Base-by-base conservation (phyloP, 345 rosid genomes). In the Punica granatum region DNA sequence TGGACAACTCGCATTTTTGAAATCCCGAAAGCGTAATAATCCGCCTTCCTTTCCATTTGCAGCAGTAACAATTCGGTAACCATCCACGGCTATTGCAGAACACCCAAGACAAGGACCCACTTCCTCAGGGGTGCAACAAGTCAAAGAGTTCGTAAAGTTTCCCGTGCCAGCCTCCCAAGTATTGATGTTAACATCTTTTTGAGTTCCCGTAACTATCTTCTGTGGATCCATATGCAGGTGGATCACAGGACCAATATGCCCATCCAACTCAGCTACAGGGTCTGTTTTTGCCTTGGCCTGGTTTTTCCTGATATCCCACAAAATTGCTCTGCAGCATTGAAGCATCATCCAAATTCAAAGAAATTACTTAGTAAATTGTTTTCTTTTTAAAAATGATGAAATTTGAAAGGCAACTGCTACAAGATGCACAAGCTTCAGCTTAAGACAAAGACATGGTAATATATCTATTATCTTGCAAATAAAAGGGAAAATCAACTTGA, bases 231-330 rank as follows among this genome's bases (percentile, higher is more conserved):
- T 77, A 39, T 83, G 81, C 63, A 83, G 43, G 31, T 58, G 76
- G 23, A 72, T 69, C 65, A 88, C 79, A 0, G 75, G 76, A 72
- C 88, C 89, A 0, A 12, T 60, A 68, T 84, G 95, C 43, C 87
- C 83, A 34, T 83, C 88, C 79, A 88, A 64, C 81, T 76, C 83
- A 3, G 77, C 76, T 18, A 86, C 41, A 35, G 88, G 76, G 72
- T 81, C 65, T 1, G 72, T 73, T 62, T 75, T 78, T 30, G 35
- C 34, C 7, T 65, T 49, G 64, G 73, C 78, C 74, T 74, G 77
- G 75, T 56, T 80, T 78, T 68, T 77, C 77, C 89, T 83, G 48
- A 76, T 53, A 73, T 88, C 95, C 91, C 89, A 86, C 61, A 86
- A 80, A 78, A 77, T 31, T 65, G 91, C 91, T 54, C 93, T 85